Evolutionary conservation across 352 stramenopile genomes (phyloP), one percentile per base, ranked within the genome.

Genomic region (Peronosclerospora sorghi): DNA sequence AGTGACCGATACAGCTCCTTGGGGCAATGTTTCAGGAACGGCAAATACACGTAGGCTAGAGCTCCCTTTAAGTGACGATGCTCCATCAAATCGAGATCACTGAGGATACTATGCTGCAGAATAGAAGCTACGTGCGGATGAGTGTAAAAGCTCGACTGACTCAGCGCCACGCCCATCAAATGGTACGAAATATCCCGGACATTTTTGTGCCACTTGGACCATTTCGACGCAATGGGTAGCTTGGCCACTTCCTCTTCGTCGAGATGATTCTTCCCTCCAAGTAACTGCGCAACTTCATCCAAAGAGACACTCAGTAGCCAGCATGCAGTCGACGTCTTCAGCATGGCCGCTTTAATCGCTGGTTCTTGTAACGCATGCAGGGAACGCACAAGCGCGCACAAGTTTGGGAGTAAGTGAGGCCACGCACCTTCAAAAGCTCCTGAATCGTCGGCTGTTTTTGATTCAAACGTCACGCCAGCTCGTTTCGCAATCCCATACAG

Each of bases 161-260:
- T 44, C 4, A 83, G 51, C 7, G 74, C 74, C 5, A 82, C 65
- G 15, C 74, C 77, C 48, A 83, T 69, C 17, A 90, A 59, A 57
- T 90, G 77, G 40, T 86, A 90, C 26, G 58, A 63, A 38, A 86
- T 74, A 47, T 90, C 77, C 13, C 77, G 74, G 1, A 86, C 64
- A 38, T 86, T 86, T 48, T 85, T 86, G 48, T 82, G 65, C 77
- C 77, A 90, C 32, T 86, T 86, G 2, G 74, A 80, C 69, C 72
- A 84, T 30, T 67, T 80, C 0, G 73, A 65, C 0, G 56, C 63
- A 0, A 28, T 18, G 0, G 73, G 65, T 0, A 86, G 47, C 48
- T 80, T 72, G 0, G 58, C 54, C 26, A 86, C 45, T 45, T 81
- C 45, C 44, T 86, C 74, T 56, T 86, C 69, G 46, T 84, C 72